phyloP scores from a whole-genome alignment of 2,329 filamentous ascomycete species.

The Trichoderma sp. region DNA sequence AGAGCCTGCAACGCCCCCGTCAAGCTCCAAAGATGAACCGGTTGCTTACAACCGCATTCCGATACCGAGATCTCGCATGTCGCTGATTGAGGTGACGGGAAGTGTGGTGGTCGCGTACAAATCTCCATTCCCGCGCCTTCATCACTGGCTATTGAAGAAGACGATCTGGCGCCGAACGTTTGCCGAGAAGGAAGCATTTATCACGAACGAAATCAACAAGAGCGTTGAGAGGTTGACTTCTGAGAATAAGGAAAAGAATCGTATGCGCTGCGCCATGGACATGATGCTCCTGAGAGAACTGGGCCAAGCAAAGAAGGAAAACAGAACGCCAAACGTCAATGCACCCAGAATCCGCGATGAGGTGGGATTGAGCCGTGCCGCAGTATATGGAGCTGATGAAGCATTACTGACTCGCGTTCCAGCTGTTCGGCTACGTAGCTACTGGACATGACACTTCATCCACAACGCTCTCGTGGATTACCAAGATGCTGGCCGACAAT shows the following conservation, averaged over 20 bases:
- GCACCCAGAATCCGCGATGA: slow-evolving; percentile 11
- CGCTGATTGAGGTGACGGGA: slow-evolving; percentile 9
- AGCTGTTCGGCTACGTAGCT: slow-evolving; percentile 8
- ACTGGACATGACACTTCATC: slow-evolving; percentile 16
- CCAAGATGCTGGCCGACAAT: slow-evolving; percentile 4
- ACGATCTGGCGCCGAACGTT: slow-evolving; percentile 5
- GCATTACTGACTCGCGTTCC: neutral
- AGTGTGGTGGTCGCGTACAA: neutral
- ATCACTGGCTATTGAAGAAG: slow-evolving; percentile 7
- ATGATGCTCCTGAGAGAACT: slow-evolving; percentile 7
- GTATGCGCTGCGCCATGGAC: slow-evolving; percentile 16
- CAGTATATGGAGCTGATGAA: neutral
- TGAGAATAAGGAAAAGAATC: neutral
- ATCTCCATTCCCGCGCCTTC: slow-evolving; percentile 13
- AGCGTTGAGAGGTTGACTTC: slow-evolving; percentile 4
- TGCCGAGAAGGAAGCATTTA: slow-evolving; percentile 2
- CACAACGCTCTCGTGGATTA: slow-evolving; percentile 11
- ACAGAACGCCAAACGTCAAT: slow-evolving; percentile 11
- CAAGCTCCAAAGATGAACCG: neutral
- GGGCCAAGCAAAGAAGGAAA: slow-evolving; percentile 1
- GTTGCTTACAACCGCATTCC: neutral
- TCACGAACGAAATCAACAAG: neutral
- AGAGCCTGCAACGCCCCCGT: neutral
- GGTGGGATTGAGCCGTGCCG: neutral
- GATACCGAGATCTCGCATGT: neutral